These are phyloP conservation scores for Elymus sibiricus DNA, from an alignment of 176 grass and related monocot species.

Conservation along the genomic window DNA sequence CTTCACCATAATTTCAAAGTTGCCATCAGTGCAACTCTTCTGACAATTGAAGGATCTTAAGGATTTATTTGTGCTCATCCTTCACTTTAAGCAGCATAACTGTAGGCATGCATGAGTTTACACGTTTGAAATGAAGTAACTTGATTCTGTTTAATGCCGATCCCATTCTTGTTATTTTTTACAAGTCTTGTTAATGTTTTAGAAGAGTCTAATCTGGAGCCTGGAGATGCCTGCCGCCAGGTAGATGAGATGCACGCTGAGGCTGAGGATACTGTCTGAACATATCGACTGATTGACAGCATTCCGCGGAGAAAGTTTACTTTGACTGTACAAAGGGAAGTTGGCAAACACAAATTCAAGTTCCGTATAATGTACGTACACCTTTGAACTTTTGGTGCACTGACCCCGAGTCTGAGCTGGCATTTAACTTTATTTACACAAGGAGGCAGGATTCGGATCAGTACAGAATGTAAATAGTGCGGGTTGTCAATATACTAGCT, in stretches of 20 bases:
- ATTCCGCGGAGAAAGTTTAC: not conserved
- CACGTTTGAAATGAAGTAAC: conserved; percentile 11
- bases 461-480: not conserved
- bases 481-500: not conserved
- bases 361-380: not conserved
- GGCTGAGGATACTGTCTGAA: conserved; percentile 8
- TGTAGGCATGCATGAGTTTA: not conserved
- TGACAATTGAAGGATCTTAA: conserved; percentile 7
- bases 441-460: not conserved
- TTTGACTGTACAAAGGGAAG: not conserved
- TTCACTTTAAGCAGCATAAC: not conserved
- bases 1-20: conserved; percentile 1
- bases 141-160: conserved; percentile 10
- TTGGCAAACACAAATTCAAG: conserved; percentile 15
- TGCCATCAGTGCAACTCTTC: not conserved
- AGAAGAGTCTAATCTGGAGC: conserved; percentile 23
- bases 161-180: conserved; percentile 18
- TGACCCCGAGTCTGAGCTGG: not conserved
- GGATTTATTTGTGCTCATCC: not conserved
- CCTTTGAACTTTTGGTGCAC: conserved; percentile 2
- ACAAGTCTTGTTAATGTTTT: conserved; percentile 13
- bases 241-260: conserved; percentile 14
- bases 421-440: not conserved
- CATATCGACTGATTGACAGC: not conserved
- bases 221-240: not conserved